Conservation (phyloP, 148 eudicot genomes). For the Camellia granthamiana region DNA sequence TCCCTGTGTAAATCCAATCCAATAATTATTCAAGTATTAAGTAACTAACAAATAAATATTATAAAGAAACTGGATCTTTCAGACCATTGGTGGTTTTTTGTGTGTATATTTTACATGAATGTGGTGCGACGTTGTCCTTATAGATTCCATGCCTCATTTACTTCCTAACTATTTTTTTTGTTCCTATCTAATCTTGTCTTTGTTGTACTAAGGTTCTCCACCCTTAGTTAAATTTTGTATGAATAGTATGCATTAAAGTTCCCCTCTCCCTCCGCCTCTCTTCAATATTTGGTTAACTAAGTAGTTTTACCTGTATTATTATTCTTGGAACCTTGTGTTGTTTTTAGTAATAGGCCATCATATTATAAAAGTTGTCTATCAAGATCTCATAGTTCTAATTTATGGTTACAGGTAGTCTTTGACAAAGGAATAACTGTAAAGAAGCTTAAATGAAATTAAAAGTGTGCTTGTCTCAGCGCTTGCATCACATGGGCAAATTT, state of each 20-base stretch:
- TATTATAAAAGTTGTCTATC: background rate
- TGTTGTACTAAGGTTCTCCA: background rate
- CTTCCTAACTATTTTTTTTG: background rate
- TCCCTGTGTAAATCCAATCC: background rate
- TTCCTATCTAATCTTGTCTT: background rate
- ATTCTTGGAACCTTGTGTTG: background rate
- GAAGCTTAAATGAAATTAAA: slow-evolving; percentile 54
- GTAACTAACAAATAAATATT: background rate
- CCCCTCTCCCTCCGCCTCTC: background rate
- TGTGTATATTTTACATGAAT: background rate
- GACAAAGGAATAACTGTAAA: slow-evolving; percentile 51
- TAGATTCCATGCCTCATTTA: background rate
- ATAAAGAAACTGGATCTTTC: background rate
- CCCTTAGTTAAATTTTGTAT: background rate
- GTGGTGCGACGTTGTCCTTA: background rate
- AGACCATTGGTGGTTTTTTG: background rate
- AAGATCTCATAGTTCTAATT: background rate
- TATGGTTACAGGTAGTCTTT: slow-evolving; percentile 48
- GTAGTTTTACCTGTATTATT: background rate
- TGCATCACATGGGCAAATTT: slow-evolving; percentile 57
- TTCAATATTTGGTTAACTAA: background rate
- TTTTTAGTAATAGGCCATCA: background rate
- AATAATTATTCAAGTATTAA: background rate
- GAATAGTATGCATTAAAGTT: background rate
- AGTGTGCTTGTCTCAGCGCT: slow-evolving; percentile 71